These are phyloP conservation scores for Colletotrichum siamense DNA, from an alignment of 2,329 filamentous ascomycete species.

Conservation along the genomic window DNA sequence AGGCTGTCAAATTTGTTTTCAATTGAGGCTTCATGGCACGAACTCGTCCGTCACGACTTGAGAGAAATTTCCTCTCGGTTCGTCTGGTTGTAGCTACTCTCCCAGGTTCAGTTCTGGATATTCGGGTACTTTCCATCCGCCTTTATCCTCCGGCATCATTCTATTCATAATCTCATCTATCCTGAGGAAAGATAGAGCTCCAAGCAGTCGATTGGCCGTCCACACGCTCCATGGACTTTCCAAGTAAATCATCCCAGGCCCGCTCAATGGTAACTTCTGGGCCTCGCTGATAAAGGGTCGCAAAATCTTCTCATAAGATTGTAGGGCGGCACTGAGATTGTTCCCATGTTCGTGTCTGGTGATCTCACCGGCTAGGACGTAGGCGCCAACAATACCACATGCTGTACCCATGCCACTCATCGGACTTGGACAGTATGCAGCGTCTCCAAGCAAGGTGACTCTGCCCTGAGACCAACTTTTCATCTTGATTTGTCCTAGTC, in stretches of 20 bases:
- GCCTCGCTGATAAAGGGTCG: constrained; percentile 47
- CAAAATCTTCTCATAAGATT: constrained; percentile 47
- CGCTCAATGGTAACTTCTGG: constrained; percentile 32
- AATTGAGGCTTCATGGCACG: not conserved
- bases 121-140: not conserved
- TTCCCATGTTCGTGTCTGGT: constrained; percentile 26
- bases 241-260: constrained; percentile 17
- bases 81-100: not conserved
- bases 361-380: constrained; percentile 62
- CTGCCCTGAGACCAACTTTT: constrained; percentile 48
- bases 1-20: not conserved
- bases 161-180: not conserved
- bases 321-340: constrained; percentile 37
- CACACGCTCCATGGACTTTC: constrained; percentile 7
- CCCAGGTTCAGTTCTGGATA: not conserved
- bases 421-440: constrained; percentile 54
- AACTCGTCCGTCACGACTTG: not conserved
- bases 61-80: not conserved
- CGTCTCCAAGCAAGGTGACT: constrained; percentile 58
- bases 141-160: not conserved
- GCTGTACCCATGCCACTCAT: constrained; percentile 57
- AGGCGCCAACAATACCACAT: constrained; percentile 52
- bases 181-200: not conserved
- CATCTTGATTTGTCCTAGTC: constrained; percentile 50
- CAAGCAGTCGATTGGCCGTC: not conserved